Conservation (phyloP, 306 rosid species). For the Pachyrhizus erosus region DNA sequence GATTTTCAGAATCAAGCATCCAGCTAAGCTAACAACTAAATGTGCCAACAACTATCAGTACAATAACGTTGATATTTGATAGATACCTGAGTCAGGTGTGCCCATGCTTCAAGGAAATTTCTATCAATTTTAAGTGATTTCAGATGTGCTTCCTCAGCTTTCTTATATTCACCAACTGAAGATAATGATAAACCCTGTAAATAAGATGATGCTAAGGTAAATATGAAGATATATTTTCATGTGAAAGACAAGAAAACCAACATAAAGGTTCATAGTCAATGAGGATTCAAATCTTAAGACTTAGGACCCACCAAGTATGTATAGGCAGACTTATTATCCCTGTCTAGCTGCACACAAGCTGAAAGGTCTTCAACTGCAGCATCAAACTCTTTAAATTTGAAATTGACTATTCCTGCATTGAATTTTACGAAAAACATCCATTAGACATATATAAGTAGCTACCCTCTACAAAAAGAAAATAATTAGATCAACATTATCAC, state of each 20-base stretch:
- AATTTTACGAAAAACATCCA: constrained; percentile 29
- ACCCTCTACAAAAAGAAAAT: background rate
- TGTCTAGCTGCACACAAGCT: constrained; percentile 75
- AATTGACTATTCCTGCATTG: constrained; percentile 82
- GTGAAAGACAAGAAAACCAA: constrained; percentile 12
- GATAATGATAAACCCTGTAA: constrained; percentile 85
- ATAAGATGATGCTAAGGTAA: constrained; percentile 46
- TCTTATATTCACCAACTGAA: constrained; percentile 80
- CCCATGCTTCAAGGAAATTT: constrained; percentile 90
- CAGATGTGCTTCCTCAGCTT: constrained; percentile 86
- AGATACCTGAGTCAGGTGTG: constrained; percentile 85
- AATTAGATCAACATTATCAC: background rate
- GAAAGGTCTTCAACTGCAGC: constrained; percentile 82
- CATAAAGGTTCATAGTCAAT: constrained; percentile 39
- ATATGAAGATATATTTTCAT: background rate
- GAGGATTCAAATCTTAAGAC: constrained; percentile 27
- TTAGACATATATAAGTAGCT: constrained; percentile 18
- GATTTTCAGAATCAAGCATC: constrained; percentile 3
- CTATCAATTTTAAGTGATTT: constrained; percentile 73
- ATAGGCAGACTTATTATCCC: constrained; percentile 78
- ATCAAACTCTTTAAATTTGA: constrained; percentile 85
- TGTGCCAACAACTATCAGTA: constrained; percentile 15
- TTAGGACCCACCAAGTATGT: constrained; percentile 76
- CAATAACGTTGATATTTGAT: constrained; percentile 12
- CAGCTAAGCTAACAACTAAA: constrained; percentile 6